These are phyloP conservation scores for Brasilioporus rufonigricans DNA, from an alignment of 768 basidiomycete genomes.

Conservation along the genomic window DNA sequence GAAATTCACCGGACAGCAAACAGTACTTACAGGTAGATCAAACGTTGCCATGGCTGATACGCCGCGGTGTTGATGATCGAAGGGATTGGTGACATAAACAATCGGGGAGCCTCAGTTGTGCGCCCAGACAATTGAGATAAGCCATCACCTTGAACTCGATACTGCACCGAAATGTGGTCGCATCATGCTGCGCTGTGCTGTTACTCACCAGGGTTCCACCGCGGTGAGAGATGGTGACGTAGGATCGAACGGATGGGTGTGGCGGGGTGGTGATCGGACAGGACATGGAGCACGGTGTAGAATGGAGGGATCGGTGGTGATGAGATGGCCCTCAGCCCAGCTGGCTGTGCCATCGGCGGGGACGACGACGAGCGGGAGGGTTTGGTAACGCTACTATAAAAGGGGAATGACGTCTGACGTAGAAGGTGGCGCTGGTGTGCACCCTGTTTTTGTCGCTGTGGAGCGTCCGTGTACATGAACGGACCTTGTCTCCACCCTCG, in stretches of 20 bases:
- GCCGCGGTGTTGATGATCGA: background rate
- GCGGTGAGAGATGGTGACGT: background rate
- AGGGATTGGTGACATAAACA: background rate
- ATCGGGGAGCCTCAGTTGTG: background rate
- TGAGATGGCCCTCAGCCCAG: background rate
- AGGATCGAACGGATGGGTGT: background rate
- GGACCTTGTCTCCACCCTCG: slow-evolving; percentile 11
- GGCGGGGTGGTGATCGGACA: background rate
- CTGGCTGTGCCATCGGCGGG: background rate
- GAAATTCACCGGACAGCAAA: no score
- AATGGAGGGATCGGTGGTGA: background rate
- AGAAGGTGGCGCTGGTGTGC: slow-evolving; percentile 30
- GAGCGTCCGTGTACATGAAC: slow-evolving; percentile 32
- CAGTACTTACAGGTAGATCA: no score
- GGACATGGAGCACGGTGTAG: background rate
- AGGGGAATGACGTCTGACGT: slow-evolving; percentile 33
- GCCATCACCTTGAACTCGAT: background rate
- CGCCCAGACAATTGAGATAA: no score
- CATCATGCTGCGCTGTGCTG: background rate
- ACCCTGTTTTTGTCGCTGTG: slow-evolving; percentile 37
- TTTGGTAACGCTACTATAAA: slow-evolving; percentile 11
- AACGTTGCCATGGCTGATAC: background rate
- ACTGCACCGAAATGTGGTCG: background rate
- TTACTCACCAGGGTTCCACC: background rate
- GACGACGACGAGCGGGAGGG: slow-evolving; percentile 1